Percentiles rank a stretch among this genome's conserved stretches.
These are phyloP conservation scores for Coemansia sp. DNA, from an alignment of 192 early-diverging fungal species.

Conservation along the genomic window DNA sequence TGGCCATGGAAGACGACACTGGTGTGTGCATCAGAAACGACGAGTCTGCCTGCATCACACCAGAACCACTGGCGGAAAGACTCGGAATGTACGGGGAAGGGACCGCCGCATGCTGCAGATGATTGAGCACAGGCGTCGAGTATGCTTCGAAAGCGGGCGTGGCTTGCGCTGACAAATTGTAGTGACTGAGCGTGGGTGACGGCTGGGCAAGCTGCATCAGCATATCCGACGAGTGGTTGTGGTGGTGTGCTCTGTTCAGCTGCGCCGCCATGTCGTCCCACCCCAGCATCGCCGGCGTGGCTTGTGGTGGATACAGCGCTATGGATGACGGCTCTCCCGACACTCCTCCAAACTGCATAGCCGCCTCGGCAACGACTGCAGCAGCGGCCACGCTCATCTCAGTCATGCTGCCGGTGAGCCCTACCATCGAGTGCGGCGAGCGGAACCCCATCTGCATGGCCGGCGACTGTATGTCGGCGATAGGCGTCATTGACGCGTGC, in stretches of 20 bases:
- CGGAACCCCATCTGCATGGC: background rate
- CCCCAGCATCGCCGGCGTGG: background rate
- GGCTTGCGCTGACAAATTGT: conserved; percentile 30
- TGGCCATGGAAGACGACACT: background rate
- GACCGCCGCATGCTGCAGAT: background rate
- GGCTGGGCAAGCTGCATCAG: conserved; percentile 41
- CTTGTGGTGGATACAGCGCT: conserved; percentile 28
- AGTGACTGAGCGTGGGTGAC: conserved; percentile 21
- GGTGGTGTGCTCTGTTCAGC: background rate
- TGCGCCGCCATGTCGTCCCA: conserved; percentile 33
- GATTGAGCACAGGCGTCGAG: conserved; percentile 3
- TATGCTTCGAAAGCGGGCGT: conserved; percentile 28
- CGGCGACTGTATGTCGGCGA: background rate
- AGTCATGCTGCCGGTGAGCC: background rate
- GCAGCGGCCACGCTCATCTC: conserved; percentile 2
- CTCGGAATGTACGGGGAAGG: background rate
- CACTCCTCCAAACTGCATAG: background rate
- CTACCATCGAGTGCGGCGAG: background rate
- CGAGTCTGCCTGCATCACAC: background rate
- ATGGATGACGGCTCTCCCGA: conserved; percentile 3
- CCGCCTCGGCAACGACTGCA: background rate
- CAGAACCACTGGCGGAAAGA: background rate
- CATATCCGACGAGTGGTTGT: conserved; percentile 14
- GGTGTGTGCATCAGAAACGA: background rate
- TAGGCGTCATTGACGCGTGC: background rate